A percentile compares a stretch with the other conserved stretches of the same genome.
Evolutionary conservation across 2,329 filamentous ascomycete genomes (phyloP).

Genomic region (Phialophora expanda): DNA sequence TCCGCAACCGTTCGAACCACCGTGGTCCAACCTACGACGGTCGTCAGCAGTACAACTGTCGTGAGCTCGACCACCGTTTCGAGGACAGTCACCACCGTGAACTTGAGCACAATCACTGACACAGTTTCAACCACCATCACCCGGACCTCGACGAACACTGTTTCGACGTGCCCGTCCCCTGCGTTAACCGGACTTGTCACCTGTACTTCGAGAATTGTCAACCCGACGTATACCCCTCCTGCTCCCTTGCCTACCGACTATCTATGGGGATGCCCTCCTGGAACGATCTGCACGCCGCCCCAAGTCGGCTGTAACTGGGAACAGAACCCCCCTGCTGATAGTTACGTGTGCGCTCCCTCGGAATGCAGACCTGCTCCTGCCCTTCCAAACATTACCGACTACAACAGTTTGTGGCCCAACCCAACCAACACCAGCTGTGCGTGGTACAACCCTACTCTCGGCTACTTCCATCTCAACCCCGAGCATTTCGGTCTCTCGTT

Average conservation of each 20-base stretch:
- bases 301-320: constrained; percentile 49
- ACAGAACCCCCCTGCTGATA: constrained; percentile 46
- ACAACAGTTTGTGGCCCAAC: constrained; percentile 11
- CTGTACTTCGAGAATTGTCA: constrained; percentile 42
- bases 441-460: constrained; percentile 32
- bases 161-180: constrained; percentile 17
- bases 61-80: constrained; percentile 22
- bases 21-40: neutral
- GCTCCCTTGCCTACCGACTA: constrained; percentile 43
- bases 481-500: constrained; percentile 66
- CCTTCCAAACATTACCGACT: constrained; percentile 32
- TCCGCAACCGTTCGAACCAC: neutral
- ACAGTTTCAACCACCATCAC: constrained; percentile 16
- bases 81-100: constrained; percentile 14
- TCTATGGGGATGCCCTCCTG: constrained; percentile 53
- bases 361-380: constrained; percentile 48
- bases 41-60: neutral
- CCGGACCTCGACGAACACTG: constrained; percentile 21
- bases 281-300: constrained; percentile 49
- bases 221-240: constrained; percentile 44
- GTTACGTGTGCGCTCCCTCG: constrained; percentile 48
- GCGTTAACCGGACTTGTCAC: constrained; percentile 34
- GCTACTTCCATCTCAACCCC: constrained; percentile 70
- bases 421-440: constrained; percentile 27
- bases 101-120: constrained; percentile 17